Base-by-base conservation (phyloP, 352 stramenopile species). In the Poterioochromonas sp. region DNA sequence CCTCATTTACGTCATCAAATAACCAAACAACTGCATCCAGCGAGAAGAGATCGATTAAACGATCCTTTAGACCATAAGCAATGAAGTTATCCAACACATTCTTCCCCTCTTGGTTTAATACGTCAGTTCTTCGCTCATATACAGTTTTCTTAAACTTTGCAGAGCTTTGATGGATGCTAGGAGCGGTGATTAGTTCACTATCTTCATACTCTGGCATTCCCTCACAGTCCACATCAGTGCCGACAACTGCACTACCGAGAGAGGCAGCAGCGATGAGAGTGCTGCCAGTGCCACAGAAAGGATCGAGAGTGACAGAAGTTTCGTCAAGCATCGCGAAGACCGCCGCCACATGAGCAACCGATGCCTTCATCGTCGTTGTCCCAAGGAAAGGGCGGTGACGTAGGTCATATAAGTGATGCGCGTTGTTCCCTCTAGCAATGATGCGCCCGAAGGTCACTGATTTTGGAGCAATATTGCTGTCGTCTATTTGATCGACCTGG, bases 221-320 rank as follows among this genome's bases (percentile, higher is more conserved):
- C n/a, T n/a, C n/a, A n/a, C n/a, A n/a, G n/a, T n/a, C n/a, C 41
- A 76, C 62, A 32, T 76, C 68, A 29, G 18, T 34, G 26, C 68
- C 68, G 34, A 62, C 0, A 1, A 39, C n/a, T n/a, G 32, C 34
- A 15, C 2, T 41, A 34, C 47, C 47, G 1, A 62, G 41, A 62
- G 0, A n/a, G 41, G 41, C 41, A 34, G 15, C 15, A 44, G 41
- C 26, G 12, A 76, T 18, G 3, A 76, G 39, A 15, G 49, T 43
- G 49, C 41, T 63, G 26, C n/a, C 68, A 29, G 68, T 76, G n/a
- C 68, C 68, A 44, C 32, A 44, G 32, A 76, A 76, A n/a, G 68
- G 68, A 62, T 76, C 68, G 3, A 76, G 34, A 60, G 62, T 32
- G 0, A 40, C 0, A 26, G 43, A 8, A 44, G 5, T 32, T 40